phyloP scores from a whole-genome alignment of 257 asterid genomes.

The Solanum ossicruentum region DNA sequence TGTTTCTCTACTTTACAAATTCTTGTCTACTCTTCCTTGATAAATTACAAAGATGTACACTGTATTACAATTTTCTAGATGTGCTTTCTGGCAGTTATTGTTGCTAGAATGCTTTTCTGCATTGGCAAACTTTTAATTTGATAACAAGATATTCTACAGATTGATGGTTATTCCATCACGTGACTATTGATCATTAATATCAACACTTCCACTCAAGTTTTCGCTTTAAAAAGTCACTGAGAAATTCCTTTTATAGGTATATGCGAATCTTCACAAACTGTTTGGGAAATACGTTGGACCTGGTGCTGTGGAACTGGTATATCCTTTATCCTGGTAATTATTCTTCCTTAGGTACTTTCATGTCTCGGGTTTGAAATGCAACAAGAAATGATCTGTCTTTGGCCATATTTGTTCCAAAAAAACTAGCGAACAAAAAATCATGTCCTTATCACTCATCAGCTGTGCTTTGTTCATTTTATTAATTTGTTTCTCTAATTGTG shows the following conservation, averaged over 20 bases:
- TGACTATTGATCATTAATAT: background rate
- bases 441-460: background rate
- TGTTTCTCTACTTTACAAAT: background rate
- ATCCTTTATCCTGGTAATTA: constrained; percentile 30
- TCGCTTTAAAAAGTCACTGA: background rate
- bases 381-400: background rate
- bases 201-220: background rate
- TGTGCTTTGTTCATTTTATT: background rate
- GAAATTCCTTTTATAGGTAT: constrained; percentile 31
- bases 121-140: background rate
- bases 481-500: background rate
- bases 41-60: background rate
- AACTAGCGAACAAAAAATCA: background rate
- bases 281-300: constrained; percentile 34
- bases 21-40: background rate
- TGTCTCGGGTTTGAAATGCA: background rate
- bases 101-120: background rate
- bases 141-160: background rate
- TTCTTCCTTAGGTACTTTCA: constrained; percentile 10
- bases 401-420: background rate
- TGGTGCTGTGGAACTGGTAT: constrained; percentile 50
- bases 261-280: constrained; percentile 34
- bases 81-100: background rate
- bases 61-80: background rate
- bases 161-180: background rate